phyloP scores from a whole-genome alignment of 768 basidiomycete species.

The Pleurotus ostreatus region DNA sequence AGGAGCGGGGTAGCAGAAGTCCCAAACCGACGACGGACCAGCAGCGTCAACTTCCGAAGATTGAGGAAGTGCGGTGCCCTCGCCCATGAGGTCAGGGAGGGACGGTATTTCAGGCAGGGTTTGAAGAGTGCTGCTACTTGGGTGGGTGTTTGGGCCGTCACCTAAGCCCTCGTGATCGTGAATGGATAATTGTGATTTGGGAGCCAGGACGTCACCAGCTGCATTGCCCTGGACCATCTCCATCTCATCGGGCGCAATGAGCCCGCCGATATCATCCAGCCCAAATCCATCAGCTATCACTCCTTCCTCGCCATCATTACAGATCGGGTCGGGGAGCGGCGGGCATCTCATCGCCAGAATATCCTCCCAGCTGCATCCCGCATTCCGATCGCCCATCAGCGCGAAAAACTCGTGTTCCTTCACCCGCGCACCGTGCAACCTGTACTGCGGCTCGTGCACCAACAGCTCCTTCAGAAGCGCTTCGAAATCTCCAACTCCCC shows the following conservation, averaged over 20 bases:
- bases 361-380: slow-evolving; percentile 23
- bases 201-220: background rate
- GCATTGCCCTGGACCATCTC: background rate
- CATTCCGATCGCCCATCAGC: slow-evolving; percentile 12
- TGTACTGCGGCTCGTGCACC: slow-evolving; percentile 17
- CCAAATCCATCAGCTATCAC: background rate
- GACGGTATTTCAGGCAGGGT: no score
- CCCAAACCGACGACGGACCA: no score
- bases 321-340: slow-evolving; percentile 21
- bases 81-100: background rate
- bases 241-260: background rate
- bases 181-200: no score
- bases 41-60: background rate
- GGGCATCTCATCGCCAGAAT: slow-evolving; percentile 25
- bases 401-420: slow-evolving; percentile 25
- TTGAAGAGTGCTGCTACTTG: background rate
- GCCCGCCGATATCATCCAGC: background rate
- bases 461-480: slow-evolving; percentile 20
- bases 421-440: slow-evolving; percentile 23
- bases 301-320: slow-evolving; percentile 12
- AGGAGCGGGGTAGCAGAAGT: background rate
- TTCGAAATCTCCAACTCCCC: slow-evolving; percentile 17
- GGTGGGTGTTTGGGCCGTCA: background rate
- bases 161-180: background rate
- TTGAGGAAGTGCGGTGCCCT: background rate